These are phyloP conservation scores for Chlorella sp. DNA, from an alignment of 139 green algal genomes.

Conservation along the genomic window DNA sequence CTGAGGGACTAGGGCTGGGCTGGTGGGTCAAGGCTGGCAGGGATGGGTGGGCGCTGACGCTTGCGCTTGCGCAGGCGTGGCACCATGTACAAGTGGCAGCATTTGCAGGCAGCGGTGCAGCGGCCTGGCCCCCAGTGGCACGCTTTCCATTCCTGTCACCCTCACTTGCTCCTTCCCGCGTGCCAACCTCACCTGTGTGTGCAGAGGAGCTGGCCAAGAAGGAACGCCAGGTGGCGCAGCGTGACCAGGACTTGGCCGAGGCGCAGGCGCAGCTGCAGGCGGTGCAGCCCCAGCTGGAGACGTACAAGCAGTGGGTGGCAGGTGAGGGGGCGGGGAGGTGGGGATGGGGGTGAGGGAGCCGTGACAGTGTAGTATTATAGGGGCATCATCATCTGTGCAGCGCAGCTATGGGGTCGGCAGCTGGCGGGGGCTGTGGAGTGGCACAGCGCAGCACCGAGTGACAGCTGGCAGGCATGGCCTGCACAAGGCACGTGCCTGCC, in stretches of 20 bases:
- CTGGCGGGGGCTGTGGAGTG: neutral
- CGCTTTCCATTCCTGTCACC: no score
- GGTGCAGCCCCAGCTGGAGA: slow-evolving; percentile 5
- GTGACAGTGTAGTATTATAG: neutral
- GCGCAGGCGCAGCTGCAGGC: neutral
- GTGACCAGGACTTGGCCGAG: neutral
- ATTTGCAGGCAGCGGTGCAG: no score
- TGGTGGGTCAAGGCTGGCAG: neutral
- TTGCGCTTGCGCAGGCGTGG: no score
- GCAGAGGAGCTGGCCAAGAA: neutral
- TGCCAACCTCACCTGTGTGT: neutral
- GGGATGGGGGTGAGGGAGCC: neutral
- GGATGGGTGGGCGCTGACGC: neutral
- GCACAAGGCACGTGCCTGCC: neutral
- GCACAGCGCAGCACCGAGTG: no score
- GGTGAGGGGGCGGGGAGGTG: neutral
- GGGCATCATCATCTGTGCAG: neutral
- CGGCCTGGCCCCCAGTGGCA: no score
- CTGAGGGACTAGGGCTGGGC: neutral
- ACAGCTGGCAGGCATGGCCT: neutral
- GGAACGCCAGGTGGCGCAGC: slow-evolving; percentile 8
- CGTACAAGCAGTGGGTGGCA: slow-evolving; percentile 22
- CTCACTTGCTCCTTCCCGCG: neutral
- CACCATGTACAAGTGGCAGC: no score
- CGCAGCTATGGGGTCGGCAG: neutral